Evolutionary conservation across 2,329 filamentous ascomycete species (phyloP).

Genomic region (Pseudofabraea citricarpa): DNA sequence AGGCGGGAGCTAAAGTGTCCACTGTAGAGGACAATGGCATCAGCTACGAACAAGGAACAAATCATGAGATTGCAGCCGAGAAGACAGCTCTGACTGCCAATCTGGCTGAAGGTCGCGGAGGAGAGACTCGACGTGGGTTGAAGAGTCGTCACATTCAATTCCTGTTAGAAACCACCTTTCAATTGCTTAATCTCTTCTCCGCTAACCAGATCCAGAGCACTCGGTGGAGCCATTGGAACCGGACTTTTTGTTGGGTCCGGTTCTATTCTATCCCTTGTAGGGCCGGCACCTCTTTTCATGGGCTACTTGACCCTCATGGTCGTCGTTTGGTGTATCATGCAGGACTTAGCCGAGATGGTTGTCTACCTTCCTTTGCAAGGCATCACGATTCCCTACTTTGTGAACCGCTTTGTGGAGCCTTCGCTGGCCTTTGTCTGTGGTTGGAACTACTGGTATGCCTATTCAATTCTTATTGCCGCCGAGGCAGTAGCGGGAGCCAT

Average conservation of each 20-base stretch:
- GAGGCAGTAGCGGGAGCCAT: slow-evolving; percentile 54
- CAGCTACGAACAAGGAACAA: no score
- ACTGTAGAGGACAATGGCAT: no score
- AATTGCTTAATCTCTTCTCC: no score
- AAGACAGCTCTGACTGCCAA: no score
- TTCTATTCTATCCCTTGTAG: slow-evolving; percentile 47
- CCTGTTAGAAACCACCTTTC: no score
- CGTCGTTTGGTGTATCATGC: slow-evolving; percentile 51
- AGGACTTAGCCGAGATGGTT: slow-evolving; percentile 49
- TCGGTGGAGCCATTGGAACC: slow-evolving; percentile 54
- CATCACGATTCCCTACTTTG: slow-evolving; percentile 52
- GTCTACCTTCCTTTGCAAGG: slow-evolving; percentile 51
- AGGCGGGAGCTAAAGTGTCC: no score
- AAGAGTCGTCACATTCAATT: slow-evolving; percentile 54
- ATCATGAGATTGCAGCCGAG: no score
- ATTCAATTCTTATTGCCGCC: slow-evolving; percentile 51
- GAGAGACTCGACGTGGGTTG: slow-evolving; percentile 50
- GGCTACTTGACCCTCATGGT: slow-evolving; percentile 56
- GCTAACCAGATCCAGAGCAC: no score
- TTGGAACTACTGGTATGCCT: slow-evolving; percentile 45
- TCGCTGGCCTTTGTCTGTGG: slow-evolving; percentile 16
- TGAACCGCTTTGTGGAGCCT: slow-evolving; percentile 47
- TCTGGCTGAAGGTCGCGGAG: no score
- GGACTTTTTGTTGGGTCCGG: slow-evolving; percentile 61
- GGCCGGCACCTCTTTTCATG: slow-evolving; percentile 65